Percentiles rank a stretch among this genome's conserved stretches.
These are phyloP conservation scores for Hortiboletus campestris DNA, from an alignment of 768 basidiomycete species.

Conservation along the genomic window DNA sequence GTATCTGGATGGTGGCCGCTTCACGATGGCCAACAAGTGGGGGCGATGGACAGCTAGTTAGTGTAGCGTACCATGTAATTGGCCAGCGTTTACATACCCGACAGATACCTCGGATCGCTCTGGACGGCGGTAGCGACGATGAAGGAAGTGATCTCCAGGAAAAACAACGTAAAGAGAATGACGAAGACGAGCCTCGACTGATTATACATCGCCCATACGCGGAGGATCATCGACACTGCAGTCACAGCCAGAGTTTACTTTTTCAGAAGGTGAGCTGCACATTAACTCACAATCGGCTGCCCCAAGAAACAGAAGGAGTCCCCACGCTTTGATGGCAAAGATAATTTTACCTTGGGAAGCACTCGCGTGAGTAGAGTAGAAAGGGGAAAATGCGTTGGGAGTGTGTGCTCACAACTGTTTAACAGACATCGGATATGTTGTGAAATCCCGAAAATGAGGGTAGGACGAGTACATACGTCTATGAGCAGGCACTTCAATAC, in stretches of 20 bases:
- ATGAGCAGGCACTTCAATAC: neutral
- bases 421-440: neutral
- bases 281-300: neutral
- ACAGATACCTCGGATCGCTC: neutral
- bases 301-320: neutral
- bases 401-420: slow-evolving; percentile 1
- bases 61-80: no score
- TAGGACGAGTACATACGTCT: slow-evolving; percentile 1
- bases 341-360: neutral
- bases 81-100: neutral
- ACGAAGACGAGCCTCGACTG: neutral
- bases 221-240: neutral
- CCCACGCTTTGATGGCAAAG: neutral
- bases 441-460: neutral
- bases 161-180: neutral
- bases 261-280: neutral
- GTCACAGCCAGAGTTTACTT: neutral
- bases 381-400: no score
- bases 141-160: neutral
- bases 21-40: neutral
- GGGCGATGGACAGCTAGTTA: neutral
- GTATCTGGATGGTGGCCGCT: neutral
- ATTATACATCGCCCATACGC: slow-evolving; percentile 2
- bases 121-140: neutral
- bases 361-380: no score